A percentile compares a stretch with the other conserved stretches of the same genome.
Conservation (phyloP, 805 yeast species). For the Ogataea paraovalis region DNA sequence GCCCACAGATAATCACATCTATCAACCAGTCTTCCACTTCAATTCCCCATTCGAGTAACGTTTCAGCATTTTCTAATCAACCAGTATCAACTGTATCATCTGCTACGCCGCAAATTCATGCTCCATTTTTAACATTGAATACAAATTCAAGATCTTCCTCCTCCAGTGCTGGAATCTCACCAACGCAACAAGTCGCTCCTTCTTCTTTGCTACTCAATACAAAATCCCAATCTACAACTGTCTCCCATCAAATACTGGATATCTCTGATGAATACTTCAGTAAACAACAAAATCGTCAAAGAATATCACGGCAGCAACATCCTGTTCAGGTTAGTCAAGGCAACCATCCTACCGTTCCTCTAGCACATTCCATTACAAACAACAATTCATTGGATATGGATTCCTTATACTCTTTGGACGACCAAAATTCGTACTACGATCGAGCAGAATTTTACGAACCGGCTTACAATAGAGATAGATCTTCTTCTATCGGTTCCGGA, state of each 20-base stretch:
- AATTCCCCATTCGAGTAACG: background rate
- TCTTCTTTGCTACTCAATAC: conserved; percentile 2
- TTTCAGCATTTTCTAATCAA: background rate
- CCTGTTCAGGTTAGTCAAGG: too few species aligned
- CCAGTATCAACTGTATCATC: background rate
- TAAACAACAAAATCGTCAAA: conserved; percentile 13
- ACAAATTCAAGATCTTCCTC: background rate
- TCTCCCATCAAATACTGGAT: conserved; percentile 13
- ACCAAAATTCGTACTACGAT: conserved; percentile 3
- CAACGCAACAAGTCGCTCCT: conserved; percentile 4
- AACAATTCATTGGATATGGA: background rate
- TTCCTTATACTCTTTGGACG: conserved; percentile 13
- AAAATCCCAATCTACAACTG: conserved; percentile 10
- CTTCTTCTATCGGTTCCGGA: background rate
- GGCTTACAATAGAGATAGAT: background rate
- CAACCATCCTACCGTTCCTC: background rate
- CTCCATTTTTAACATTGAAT: background rate
- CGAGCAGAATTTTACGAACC: background rate
- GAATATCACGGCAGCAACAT: background rate
- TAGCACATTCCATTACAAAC: background rate
- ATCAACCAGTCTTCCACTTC: background rate
- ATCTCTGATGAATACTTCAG: conserved; percentile 25
- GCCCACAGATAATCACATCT: background rate
- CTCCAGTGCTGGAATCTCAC: background rate
- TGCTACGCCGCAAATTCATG: background rate